phyloP scores from a whole-genome alignment of 805 yeast species.

The Clavispora fructus region DNA sequence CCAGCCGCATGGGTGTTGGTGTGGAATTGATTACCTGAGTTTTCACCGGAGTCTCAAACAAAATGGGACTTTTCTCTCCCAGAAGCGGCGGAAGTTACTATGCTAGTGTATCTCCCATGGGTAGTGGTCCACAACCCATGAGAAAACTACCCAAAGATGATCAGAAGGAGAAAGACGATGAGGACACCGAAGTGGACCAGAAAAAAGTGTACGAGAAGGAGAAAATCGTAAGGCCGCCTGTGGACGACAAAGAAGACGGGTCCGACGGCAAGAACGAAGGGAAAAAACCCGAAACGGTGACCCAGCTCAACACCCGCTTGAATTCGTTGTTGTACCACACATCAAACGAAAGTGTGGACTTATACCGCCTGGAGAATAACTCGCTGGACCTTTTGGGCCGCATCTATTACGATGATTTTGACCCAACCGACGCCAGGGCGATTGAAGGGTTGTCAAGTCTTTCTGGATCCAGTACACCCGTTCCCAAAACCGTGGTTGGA shows the following conservation, averaged over 20 bases:
- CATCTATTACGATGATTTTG: slow-evolving; percentile 39
- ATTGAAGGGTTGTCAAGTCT: slow-evolving; percentile 2
- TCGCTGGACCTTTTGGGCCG: slow-evolving; percentile 38
- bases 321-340: slow-evolving; percentile 37
- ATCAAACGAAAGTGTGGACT: slow-evolving; percentile 32
- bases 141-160: neutral
- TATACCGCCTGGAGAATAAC: slow-evolving; percentile 33
- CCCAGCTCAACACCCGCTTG: slow-evolving; percentile 31
- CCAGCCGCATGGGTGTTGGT: neutral
- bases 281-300: slow-evolving; percentile 19
- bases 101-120: neutral
- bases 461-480: neutral
- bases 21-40: neutral
- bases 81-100: neutral
- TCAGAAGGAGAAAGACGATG: neutral
- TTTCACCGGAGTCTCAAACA: neutral
- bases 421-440: slow-evolving; percentile 16
- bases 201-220: slow-evolving; percentile 14
- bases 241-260: slow-evolving; percentile 2
- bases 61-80: neutral
- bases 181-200: slow-evolving; percentile 3
- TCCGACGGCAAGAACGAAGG: slow-evolving; percentile 1
- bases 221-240: slow-evolving; percentile 7
- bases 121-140: neutral
- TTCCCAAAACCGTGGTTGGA: slow-evolving; percentile 8